These are phyloP conservation scores for Bruguiera sexangula DNA, from an alignment of 345 rosid species.

Conservation along the genomic window DNA sequence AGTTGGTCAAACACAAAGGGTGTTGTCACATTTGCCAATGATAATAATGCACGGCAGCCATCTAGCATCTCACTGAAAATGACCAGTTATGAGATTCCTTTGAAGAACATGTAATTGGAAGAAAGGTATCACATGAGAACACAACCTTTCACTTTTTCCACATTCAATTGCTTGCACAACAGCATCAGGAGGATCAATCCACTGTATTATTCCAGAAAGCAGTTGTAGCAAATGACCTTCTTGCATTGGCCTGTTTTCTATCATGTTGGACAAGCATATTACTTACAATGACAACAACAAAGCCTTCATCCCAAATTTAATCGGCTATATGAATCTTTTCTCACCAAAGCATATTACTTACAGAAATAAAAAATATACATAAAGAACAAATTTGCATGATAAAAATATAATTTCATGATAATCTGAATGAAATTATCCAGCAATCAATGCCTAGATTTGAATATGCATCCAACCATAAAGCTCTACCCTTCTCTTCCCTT, in stretches of 20 bases:
- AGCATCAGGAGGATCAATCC: slow-evolving; percentile 89
- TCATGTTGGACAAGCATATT: slow-evolving; percentile 36
- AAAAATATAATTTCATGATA: background rate
- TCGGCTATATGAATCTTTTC: no score
- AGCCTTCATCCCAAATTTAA: no score
- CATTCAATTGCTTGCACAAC: slow-evolving; percentile 72
- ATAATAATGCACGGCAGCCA: slow-evolving; percentile 91
- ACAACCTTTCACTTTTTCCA: slow-evolving; percentile 89
- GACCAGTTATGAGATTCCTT: slow-evolving; percentile 18
- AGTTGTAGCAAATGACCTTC: slow-evolving; percentile 82
- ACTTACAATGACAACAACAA: slow-evolving; percentile 2
- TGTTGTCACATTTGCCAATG: slow-evolving; percentile 70
- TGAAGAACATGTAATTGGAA: slow-evolving; percentile 22
- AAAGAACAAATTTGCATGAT: background rate
- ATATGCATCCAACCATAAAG: no score
- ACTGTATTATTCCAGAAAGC: slow-evolving; percentile 75
- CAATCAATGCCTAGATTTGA: background rate
- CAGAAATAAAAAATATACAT: slow-evolving; percentile 6
- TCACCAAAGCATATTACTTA: slow-evolving; percentile 16
- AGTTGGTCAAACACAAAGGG: slow-evolving; percentile 73
- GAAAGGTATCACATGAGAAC: slow-evolving; percentile 16
- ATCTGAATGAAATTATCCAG: background rate
- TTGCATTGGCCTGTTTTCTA: slow-evolving; percentile 67
- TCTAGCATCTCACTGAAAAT: slow-evolving; percentile 87
- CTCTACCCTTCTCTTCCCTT: background rate